Evolutionary conservation across 306 rosid genomes (phyloP).

Genomic region (Boehmeria nivea): DNA sequence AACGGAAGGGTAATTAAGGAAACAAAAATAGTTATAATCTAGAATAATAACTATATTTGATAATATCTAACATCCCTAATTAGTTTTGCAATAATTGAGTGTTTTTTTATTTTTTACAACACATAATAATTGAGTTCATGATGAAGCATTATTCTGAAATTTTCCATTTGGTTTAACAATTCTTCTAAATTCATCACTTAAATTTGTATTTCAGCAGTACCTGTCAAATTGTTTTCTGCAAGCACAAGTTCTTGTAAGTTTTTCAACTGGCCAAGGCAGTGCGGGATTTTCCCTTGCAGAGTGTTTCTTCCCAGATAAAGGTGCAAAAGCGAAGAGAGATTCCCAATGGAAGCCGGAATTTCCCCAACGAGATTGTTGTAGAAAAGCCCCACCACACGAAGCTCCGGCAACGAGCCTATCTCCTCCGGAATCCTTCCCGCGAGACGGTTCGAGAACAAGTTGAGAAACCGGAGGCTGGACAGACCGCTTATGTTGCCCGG

Average conservation of each 20-base stretch:
- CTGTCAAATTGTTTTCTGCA: constrained; percentile 8
- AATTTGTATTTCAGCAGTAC: too few species aligned
- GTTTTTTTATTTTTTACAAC: too few species aligned
- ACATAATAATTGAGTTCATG: too few species aligned
- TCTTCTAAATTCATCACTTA: too few species aligned
- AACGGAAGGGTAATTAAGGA: too few species aligned
- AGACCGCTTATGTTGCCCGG: constrained; percentile 9
- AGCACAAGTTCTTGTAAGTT: background rate
- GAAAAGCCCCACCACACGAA: constrained; percentile 5
- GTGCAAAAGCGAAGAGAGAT: constrained; percentile 3
- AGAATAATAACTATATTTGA: too few species aligned
- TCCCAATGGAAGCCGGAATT: constrained; percentile 4
- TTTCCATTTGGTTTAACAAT: too few species aligned
- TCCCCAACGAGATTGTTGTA: constrained; percentile 11
- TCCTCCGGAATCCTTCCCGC: constrained; percentile 18
- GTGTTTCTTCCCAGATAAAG: background rate
- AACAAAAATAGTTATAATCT: too few species aligned
- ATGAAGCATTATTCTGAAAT: too few species aligned
- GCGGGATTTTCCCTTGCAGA: constrained; percentile 22
- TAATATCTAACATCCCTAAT: too few species aligned
- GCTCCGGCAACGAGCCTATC: constrained; percentile 8
- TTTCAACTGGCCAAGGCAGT: constrained; percentile 22
- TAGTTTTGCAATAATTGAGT: too few species aligned
- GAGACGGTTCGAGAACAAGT: constrained; percentile 19
- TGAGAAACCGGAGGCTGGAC: constrained; percentile 13